Base-by-base conservation (phyloP, 257 asterid species). In the Scutellaria baicalensis region DNA sequence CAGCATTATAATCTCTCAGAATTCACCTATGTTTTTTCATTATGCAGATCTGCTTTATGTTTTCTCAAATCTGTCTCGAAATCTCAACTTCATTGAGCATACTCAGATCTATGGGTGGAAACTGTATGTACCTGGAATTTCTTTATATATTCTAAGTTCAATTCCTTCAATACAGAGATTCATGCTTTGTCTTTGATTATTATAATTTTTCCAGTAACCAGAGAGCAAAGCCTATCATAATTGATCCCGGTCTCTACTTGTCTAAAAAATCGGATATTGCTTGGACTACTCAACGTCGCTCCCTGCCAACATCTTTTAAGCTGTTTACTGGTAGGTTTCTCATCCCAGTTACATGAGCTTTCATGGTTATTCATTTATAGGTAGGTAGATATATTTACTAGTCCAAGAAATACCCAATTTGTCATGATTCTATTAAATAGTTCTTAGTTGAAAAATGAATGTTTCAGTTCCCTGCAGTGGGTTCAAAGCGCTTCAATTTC, bases 241-340 rank as follows among this genome's bases (percentile, higher is more conserved):
- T 91, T 48, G 99, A 94, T 80, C 99, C 97, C 14, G 97, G 97
- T 68, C 95, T 94, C 6, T 94, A 94, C 82, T 82, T 94, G 75
- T 84, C 96, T 6, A 94, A 85, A 79, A 94, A 94, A 83, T 88
- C 98, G 11, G 97, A 91, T 43, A 72, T 94, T 75, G 82, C 99
- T 42, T 71, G 78, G 80, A 94, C 99, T 44, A 82, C 97, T 75
- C 99, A 94, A 71, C 95, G 92, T 6, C 92, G 98, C 66, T 91
- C 99, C 39, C 81, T 91, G 6, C 97, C 99, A 9, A 88, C 99
- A 12, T 81, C 96, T 36, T 94, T 91, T 76, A 85, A 89, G 75
- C 65, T 94, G 77, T 91, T 91, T 69, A 94, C 99, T 14, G 99
- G 99, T 89, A 82, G 51, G 84, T 75, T 50, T 74, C 43, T 52